A percentile compares a stretch with the other conserved stretches of the same genome.
Conservation (phyloP, 495 filamentous ascomycete species). For the Penicillium goetzii region DNA sequence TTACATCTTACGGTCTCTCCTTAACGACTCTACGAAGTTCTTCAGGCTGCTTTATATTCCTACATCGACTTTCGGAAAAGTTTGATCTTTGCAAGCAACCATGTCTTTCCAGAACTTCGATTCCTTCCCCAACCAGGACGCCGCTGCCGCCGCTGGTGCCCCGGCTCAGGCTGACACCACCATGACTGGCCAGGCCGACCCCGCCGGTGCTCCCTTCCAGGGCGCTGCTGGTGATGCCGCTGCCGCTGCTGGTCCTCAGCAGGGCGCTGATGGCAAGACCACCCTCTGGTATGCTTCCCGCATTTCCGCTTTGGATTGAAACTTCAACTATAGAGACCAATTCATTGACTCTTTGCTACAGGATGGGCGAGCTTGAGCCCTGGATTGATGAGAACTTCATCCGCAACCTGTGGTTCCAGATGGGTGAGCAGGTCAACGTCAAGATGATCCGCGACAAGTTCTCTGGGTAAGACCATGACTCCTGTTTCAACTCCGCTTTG, state of each 20-base stretch:
- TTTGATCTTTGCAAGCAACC: constrained; percentile 39
- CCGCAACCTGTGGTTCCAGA: constrained; percentile 86
- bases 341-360: constrained; percentile 35
- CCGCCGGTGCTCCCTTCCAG: constrained; percentile 57
- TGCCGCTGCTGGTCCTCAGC: constrained; percentile 55
- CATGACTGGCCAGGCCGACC: constrained; percentile 59
- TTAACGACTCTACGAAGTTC: constrained; percentile 51
- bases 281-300: constrained; percentile 70
- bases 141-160: constrained; percentile 57
- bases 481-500: background rate
- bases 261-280: constrained; percentile 71
- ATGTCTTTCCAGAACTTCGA: constrained; percentile 66
- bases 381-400: constrained; percentile 99
- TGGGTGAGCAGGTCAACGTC: constrained; percentile 93
- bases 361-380: constrained; percentile 99
- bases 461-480: constrained; percentile 76
- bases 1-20: constrained; percentile 43
- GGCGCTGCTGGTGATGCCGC: constrained; percentile 56
- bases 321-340: background rate
- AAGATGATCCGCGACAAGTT: constrained; percentile 99
- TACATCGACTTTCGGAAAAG: constrained; percentile 35
- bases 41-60: constrained; percentile 45
- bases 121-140: constrained; percentile 58
- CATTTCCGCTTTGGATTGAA: background rate
- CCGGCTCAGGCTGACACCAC: constrained; percentile 55